A percentile compares a stretch with the other conserved stretches of the same genome.
phyloP scores from a whole-genome alignment of 306 rosid genomes.

The Cercis canadensis region DNA sequence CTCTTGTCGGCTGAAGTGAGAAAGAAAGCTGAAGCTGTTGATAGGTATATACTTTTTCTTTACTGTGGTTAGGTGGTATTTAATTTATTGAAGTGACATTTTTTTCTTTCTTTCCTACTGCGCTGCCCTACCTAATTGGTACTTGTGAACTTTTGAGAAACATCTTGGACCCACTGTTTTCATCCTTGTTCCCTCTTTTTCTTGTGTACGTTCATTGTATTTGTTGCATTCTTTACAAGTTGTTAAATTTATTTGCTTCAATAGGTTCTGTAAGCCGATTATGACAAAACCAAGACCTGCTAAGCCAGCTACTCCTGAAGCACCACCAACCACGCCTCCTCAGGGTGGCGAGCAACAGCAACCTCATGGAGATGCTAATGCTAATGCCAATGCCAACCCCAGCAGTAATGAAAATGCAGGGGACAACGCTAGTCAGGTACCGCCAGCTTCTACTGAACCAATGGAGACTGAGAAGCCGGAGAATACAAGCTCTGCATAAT shows the following conservation, averaged over 20 bases:
- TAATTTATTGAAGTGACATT: neutral
- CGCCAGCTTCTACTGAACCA: slow-evolving; percentile 62
- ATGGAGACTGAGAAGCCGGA: slow-evolving; percentile 86
- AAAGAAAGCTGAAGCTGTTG: slow-evolving; percentile 83
- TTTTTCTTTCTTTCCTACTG: no score
- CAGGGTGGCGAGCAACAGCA: slow-evolving; percentile 50
- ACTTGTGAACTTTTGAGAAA: no score
- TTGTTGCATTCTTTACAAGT: no score
- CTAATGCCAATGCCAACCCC: neutral
- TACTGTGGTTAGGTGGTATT: neutral
- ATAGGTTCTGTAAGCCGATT: slow-evolving; percentile 81
- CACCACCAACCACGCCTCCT: slow-evolving; percentile 59
- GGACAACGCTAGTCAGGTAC: slow-evolving; percentile 45
- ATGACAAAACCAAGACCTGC: slow-evolving; percentile 87
- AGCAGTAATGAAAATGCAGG: slow-evolving; percentile 41
- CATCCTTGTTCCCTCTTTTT: neutral
- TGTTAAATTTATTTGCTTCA: neutral
- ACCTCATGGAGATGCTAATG: slow-evolving; percentile 33
- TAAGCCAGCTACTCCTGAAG: slow-evolving; percentile 67
- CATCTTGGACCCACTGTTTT: no score
- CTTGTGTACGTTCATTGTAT: neutral
- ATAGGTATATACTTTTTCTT: slow-evolving; percentile 57
- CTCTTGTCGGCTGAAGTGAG: slow-evolving; percentile 78
- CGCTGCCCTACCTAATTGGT: neutral
- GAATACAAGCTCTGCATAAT: slow-evolving; percentile 54